Evolutionary conservation across 352 stramenopile species (phyloP).

Genomic region (Phytophthora kernoviae): DNA sequence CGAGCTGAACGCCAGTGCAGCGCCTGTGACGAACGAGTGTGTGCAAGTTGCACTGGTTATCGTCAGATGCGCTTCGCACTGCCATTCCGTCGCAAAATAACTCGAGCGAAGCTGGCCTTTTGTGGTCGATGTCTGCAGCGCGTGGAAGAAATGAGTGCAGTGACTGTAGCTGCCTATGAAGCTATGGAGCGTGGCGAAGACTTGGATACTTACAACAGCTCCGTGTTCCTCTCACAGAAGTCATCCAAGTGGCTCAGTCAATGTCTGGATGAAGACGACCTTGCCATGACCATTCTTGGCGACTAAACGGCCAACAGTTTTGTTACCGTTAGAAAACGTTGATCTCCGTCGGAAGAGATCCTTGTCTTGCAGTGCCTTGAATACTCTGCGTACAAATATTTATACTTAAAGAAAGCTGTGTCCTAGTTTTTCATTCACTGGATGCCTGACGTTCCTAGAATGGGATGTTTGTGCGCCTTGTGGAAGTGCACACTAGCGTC

Average conservation of each 20-base stretch:
- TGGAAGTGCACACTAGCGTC: constrained; percentile 37
- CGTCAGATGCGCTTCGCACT: constrained; percentile 34
- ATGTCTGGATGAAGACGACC: constrained; percentile 32
- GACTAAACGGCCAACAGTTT: no score
- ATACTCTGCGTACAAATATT: constrained; percentile 1
- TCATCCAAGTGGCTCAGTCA: constrained; percentile 25
- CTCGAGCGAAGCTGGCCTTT: constrained; percentile 28
- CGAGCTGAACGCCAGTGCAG: constrained; percentile 36
- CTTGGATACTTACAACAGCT: constrained; percentile 25
- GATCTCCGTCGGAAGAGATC: constrained; percentile 22
- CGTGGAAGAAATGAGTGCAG: constrained; percentile 31
- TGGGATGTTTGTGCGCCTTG: constrained; percentile 20
- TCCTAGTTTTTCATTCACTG: constrained; percentile 20
- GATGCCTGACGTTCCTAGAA: constrained; percentile 20
- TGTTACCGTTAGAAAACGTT: no score
- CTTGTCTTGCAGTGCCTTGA: neutral
- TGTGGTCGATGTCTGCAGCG: constrained; percentile 36
- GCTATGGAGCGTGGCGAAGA: constrained; percentile 30
- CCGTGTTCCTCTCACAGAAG: constrained; percentile 10
- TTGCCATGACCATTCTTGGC: constrained; percentile 40
- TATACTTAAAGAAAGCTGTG: constrained; percentile 1
- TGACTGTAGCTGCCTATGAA: constrained; percentile 33
- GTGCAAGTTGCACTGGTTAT: constrained; percentile 26
- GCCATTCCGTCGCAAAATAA: constrained; percentile 34
- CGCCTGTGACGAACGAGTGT: constrained; percentile 38